Percentiles rank a stretch among this genome's conserved stretches.
Conservation (phyloP, 2,329 filamentous ascomycete genomes). For the Aspergillus ustus region DNA sequence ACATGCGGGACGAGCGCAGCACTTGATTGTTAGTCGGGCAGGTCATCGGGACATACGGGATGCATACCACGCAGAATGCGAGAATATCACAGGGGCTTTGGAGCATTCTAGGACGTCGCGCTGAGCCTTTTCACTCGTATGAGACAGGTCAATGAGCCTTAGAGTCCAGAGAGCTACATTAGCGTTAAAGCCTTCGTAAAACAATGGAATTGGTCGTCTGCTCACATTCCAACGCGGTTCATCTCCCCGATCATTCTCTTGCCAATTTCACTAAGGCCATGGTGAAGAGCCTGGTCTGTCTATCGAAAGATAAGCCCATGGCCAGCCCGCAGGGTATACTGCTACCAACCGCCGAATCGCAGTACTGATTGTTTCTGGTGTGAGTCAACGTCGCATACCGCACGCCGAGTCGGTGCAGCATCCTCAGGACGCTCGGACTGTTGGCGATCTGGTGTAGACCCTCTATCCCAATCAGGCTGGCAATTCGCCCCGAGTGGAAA, state of each 20-base stretch:
- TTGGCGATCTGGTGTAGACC: background rate
- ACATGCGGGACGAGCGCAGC: constrained; percentile 28
- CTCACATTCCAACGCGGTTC: constrained; percentile 33
- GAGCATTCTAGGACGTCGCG: constrained; percentile 26
- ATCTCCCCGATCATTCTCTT: constrained; percentile 27
- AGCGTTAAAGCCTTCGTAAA: background rate
- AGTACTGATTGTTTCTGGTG: background rate
- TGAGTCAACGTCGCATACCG: background rate
- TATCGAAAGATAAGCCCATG: background rate
- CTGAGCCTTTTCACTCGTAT: constrained; percentile 30
- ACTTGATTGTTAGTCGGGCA: background rate
- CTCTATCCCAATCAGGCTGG: background rate
- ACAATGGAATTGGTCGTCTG: background rate
- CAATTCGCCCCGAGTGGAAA: background rate
- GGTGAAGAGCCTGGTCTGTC: background rate
- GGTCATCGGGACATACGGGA: constrained; percentile 14
- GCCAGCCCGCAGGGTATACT: background rate
- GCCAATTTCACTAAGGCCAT: background rate
- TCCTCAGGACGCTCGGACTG: background rate
- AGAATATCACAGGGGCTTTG: constrained; percentile 31
- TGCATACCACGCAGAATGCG: constrained; percentile 27
- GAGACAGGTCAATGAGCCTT: constrained; percentile 32
- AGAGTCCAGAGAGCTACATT: background rate
- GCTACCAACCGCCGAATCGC: background rate
- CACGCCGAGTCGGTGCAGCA: background rate